A percentile compares a stretch with the other conserved stretches of the same genome.
phyloP scores from a whole-genome alignment of 2,329 filamentous ascomycete species.

The Pseudogymnoascus sp. region DNA sequence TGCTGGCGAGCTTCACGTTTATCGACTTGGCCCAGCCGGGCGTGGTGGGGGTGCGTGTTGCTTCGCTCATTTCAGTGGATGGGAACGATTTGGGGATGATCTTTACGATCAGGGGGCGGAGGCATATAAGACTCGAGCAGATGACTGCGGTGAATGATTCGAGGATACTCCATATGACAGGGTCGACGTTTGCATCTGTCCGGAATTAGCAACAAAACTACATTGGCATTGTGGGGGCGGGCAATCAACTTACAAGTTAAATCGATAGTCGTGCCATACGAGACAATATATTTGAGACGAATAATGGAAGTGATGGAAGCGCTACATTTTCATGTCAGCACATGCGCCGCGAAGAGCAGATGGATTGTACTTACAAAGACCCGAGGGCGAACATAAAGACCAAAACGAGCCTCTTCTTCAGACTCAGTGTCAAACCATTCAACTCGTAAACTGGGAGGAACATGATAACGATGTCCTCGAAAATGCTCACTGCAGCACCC shows the following conservation, averaged over 20 bases:
- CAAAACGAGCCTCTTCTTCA: slow-evolving; percentile 59
- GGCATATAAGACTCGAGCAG: slow-evolving; percentile 24
- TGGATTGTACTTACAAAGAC: slow-evolving; percentile 47
- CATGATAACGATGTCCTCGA: slow-evolving; percentile 60
- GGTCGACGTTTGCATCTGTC: slow-evolving; percentile 21
- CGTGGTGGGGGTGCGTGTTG: background rate
- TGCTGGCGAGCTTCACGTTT: background rate
- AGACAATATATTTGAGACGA: slow-evolving; percentile 21
- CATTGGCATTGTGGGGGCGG: background rate
- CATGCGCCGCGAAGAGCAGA: background rate
- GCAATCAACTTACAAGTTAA: slow-evolving; percentile 19
- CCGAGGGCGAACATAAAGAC: slow-evolving; percentile 62
- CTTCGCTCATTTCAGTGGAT: background rate
- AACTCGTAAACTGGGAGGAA: slow-evolving; percentile 60
- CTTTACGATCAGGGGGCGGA: slow-evolving; percentile 21
- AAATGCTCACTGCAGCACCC: slow-evolving; percentile 61
- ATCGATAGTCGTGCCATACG: slow-evolving; percentile 19
- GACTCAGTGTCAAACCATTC: slow-evolving; percentile 54
- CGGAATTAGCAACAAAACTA: background rate
- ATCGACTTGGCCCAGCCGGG: background rate
- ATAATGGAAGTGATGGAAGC: slow-evolving; percentile 22
- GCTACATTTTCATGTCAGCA: slow-evolving; percentile 14
- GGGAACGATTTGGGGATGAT: slow-evolving; percentile 15
- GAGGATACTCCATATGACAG: slow-evolving; percentile 25
- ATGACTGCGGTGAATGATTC: slow-evolving; percentile 24